A percentile compares a stretch with the other conserved stretches of the same genome.
These are phyloP conservation scores for Catunica adiposa DNA, from an alignment of 2,329 filamentous ascomycete species.

Conservation along the genomic window DNA sequence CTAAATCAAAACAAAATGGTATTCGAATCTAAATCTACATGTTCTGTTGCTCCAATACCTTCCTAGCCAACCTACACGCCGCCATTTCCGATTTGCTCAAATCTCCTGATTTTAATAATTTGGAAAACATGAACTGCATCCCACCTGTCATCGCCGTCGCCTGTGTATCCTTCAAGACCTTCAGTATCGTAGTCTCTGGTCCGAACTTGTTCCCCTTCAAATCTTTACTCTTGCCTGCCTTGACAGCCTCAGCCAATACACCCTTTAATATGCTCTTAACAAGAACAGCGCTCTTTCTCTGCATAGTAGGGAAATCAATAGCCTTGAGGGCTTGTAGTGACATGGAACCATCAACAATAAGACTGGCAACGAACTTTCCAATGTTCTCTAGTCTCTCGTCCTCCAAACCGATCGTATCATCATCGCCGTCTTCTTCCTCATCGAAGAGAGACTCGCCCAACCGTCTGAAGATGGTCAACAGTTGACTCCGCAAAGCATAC, in stretches of 20 bases:
- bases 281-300: conserved; percentile 60
- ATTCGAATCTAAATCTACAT: conserved; percentile 2
- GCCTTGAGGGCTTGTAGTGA: conserved; percentile 41
- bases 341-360: conserved; percentile 31
- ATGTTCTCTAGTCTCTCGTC: conserved; percentile 34
- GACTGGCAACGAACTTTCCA: conserved; percentile 36
- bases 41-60: conserved; percentile 21
- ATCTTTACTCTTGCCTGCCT: conserved; percentile 29
- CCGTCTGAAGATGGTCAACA: conserved; percentile 73
- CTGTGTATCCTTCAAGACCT: conserved; percentile 48
- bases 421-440: conserved; percentile 41
- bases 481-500: conserved; percentile 71
- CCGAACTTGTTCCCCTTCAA: conserved; percentile 1
- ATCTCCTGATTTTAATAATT: conserved; percentile 44
- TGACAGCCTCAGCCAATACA: conserved; percentile 46
- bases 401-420: conserved; percentile 32
- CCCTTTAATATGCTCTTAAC: conserved; percentile 67
- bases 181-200: conserved; percentile 38
- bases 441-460: conserved; percentile 69
- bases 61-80: conserved; percentile 29
- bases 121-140: conserved; percentile 64
- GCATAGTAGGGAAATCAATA: conserved; percentile 63
- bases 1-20: background rate
- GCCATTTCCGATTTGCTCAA: conserved; percentile 30
- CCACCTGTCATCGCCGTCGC: conserved; percentile 55